phyloP scores from a whole-genome alignment of 495 filamentous ascomycete species.

The Astrothelium macrocarpum region DNA sequence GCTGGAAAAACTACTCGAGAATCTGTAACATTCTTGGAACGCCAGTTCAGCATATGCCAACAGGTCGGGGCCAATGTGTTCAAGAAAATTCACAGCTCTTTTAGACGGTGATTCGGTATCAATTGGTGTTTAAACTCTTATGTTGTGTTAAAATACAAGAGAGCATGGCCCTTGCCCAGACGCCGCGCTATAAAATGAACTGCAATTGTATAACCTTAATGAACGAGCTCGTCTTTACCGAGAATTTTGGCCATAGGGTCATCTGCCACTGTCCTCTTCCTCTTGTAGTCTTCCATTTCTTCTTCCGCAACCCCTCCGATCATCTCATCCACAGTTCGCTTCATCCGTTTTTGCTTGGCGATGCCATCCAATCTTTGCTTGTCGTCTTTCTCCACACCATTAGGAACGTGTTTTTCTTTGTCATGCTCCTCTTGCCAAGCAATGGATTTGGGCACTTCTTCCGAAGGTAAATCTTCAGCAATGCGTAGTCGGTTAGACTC shows the following conservation, averaged over 20 bases:
- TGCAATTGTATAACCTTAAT: conserved; percentile 11
- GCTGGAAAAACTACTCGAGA: too few species aligned
- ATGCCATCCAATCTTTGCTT: conserved; percentile 32
- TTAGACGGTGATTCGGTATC: too few species aligned
- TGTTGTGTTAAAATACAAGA: background rate
- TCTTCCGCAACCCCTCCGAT: conserved; percentile 67
- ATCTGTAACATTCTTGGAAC: too few species aligned
- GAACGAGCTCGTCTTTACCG: conserved; percentile 45
- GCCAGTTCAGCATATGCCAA: too few species aligned
- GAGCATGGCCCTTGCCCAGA: background rate
- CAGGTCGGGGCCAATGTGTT: too few species aligned
- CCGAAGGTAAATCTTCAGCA: conserved; percentile 34
- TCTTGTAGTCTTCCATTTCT: conserved; percentile 73
- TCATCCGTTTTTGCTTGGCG: conserved; percentile 35
- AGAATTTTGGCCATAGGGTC: conserved; percentile 82
- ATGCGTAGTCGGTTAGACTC: conserved; percentile 51
- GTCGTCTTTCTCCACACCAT: conserved; percentile 29
- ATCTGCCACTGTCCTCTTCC: conserved; percentile 55
- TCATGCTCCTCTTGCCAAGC: conserved; percentile 30
- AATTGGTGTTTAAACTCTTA: too few species aligned
- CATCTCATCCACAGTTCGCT: conserved; percentile 66
- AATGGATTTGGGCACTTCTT: conserved; percentile 25
- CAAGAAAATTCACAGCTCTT: too few species aligned
- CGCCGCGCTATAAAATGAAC: background rate
- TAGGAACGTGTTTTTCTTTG: conserved; percentile 26